Base-by-base conservation (phyloP, 768 basidiomycete species). In the Psilocybe sp. region DNA sequence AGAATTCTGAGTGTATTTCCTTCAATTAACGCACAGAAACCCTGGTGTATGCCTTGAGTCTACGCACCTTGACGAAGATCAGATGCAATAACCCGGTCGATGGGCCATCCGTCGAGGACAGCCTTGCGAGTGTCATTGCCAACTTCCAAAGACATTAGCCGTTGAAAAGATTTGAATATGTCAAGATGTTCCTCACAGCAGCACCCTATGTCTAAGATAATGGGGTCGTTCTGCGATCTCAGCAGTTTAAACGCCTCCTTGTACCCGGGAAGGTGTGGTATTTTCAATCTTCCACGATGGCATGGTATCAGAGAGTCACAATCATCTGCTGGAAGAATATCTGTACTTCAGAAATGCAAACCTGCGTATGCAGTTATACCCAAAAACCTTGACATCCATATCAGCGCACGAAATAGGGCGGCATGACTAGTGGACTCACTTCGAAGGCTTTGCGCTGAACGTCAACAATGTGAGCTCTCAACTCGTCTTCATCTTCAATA, bases 141-240 rank as follows among this genome's bases (percentile, higher is more conserved):
- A 49, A 74, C 73, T 75, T 35, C 15, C 16, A 16, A 32, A 19
- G 14, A 5, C 11, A 23, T 39, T 11, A 39, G 5, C 13, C 14
- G 40, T 8, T 12, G n/a, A 13, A n/a, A 48, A 28, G 23, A 12
- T n/a, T 9, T 31, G 1, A 16, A 31, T 12, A 5, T 18, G 4
- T 60, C 65, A 31, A 16, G 5, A 33, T 4, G 16, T 4, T 28
- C 4, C 34, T 34, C 31, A 75, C 75, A 74, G 53, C 72, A 73
- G 50, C 75, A 76, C 4, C 71, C 75, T 13, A 74, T 57, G 52
- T 77, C 75, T 10, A 77, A 60, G 3, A 75, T 58, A 34, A 76
- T 63, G 11, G 71, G 63, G 14, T 58, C 58, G 18, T 61, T 58
- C 9, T 60, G 55, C 1, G 58, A 41, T 16, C 56, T 35, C 1